Conservation (phyloP, 2,329 filamentous ascomycete species). For the Juglanconis oblonga region DNA sequence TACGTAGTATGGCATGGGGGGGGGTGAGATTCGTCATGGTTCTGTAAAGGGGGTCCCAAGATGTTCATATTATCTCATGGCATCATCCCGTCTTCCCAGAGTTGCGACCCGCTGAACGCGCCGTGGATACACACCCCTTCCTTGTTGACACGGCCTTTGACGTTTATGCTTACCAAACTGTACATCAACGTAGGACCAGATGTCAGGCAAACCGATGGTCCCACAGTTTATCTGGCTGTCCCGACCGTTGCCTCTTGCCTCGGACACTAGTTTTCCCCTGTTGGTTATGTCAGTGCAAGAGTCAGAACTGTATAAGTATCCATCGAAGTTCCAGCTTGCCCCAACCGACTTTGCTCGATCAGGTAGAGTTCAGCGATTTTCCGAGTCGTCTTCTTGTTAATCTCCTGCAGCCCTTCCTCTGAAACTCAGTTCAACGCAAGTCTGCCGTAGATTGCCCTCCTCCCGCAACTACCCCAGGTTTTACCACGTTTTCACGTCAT, state of each 20-base stretch:
- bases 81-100: conserved; percentile 11
- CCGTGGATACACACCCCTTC: background rate
- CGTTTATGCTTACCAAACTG: background rate
- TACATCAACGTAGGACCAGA: background rate
- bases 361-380: background rate
- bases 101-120: conserved; percentile 1
- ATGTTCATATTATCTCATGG: background rate
- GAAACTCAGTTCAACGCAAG: background rate
- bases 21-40: background rate
- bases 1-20: no score
- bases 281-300: background rate
- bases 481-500: conserved; percentile 8
- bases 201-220: background rate
- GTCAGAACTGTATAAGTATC: conserved; percentile 15
- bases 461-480: conserved; percentile 4
- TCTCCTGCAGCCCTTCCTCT: background rate
- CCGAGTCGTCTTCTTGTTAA: background rate
- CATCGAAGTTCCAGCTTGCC: conserved; percentile 5
- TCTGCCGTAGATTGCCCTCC: background rate
- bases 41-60: background rate
- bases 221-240: conserved; percentile 10
- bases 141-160: background rate
- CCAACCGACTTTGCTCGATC: background rate
- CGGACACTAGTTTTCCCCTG: conserved; percentile 2
- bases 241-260: background rate